These are phyloP conservation scores for Vanrija sp. DNA, from an alignment of 1,284 basidiomycete species.

Conservation along the genomic window DNA sequence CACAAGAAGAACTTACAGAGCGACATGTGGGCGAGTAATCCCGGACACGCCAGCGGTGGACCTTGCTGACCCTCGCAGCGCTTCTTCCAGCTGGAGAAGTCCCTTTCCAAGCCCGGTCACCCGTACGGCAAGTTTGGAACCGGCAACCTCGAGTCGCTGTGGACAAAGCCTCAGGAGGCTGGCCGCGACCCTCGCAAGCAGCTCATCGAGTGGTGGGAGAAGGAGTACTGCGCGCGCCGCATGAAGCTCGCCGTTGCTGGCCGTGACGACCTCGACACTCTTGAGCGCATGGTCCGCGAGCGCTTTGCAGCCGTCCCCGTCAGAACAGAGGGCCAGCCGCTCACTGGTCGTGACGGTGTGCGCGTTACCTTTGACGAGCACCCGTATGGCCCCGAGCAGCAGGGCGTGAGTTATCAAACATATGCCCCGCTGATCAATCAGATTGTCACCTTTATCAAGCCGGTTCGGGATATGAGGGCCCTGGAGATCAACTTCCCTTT, in stretches of 20 bases:
- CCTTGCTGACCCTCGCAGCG: constrained; percentile 60
- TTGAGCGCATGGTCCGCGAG: constrained; percentile 45
- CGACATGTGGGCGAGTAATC: constrained; percentile 67
- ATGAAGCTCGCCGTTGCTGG: constrained; percentile 91
- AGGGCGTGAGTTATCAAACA: constrained; percentile 59
- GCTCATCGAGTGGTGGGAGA: constrained; percentile 90
- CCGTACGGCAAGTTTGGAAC: constrained; percentile 90
- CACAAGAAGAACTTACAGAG: constrained; percentile 96
- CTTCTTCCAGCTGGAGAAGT: constrained; percentile 94
- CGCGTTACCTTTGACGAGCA: constrained; percentile 63
- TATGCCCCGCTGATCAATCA: constrained; percentile 41
- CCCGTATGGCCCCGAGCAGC: constrained; percentile 69
- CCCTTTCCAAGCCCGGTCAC: constrained; percentile 73
- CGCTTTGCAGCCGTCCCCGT: constrained; percentile 43
- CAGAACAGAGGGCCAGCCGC: constrained; percentile 33
- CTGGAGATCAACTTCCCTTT: constrained; percentile 86
- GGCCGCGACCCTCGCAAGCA: constrained; percentile 86
- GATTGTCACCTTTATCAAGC: constrained; percentile 81
- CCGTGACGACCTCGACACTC: constrained; percentile 60
- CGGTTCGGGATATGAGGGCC: constrained; percentile 83
- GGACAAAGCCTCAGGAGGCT: constrained; percentile 54
- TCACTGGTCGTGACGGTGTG: constrained; percentile 40
- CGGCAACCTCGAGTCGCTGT: constrained; percentile 81
- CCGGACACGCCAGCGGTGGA: too few relatives aligned
- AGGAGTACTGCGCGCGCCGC: constrained; percentile 88